phyloP scores from a whole-genome alignment of 2,329 filamentous ascomycete genomes.

The Xylaria arbuscula region DNA sequence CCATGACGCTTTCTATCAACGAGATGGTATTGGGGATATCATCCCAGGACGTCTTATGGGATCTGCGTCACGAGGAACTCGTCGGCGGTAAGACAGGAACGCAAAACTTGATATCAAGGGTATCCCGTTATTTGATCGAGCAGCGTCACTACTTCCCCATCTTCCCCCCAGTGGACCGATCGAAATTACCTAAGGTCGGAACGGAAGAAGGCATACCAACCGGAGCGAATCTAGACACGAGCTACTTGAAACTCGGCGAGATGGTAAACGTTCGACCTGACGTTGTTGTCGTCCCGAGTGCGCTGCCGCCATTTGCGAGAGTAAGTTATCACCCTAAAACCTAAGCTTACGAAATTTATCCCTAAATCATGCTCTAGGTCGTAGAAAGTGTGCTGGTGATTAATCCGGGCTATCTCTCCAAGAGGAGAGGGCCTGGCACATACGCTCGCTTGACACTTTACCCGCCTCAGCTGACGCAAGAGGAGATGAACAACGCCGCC shows the following conservation, averaged over 20 bases:
- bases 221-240: slow-evolving; percentile 83
- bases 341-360: slow-evolving; percentile 29
- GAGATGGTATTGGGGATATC: slow-evolving; percentile 85
- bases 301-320: slow-evolving; percentile 87
- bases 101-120: slow-evolving; percentile 73
- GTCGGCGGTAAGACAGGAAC: slow-evolving; percentile 67
- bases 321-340: slow-evolving; percentile 59
- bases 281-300: slow-evolving; percentile 83
- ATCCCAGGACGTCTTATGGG: slow-evolving; percentile 84
- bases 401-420: slow-evolving; percentile 89
- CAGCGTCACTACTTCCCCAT: slow-evolving; percentile 92
- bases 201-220: slow-evolving; percentile 69
- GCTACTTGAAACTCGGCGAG: slow-evolving; percentile 88
- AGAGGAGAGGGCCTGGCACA: slow-evolving; percentile 84
- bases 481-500: slow-evolving; percentile 65
- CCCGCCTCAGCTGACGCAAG: slow-evolving; percentile 68
- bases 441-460: slow-evolving; percentile 83
- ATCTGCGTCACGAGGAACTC: slow-evolving; percentile 80
- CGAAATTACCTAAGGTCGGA: slow-evolving; percentile 73
- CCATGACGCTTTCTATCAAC: slow-evolving; percentile 89
- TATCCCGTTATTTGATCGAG: slow-evolving; percentile 82
- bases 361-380: slow-evolving; percentile 66
- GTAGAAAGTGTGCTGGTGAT: slow-evolving; percentile 90
- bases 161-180: slow-evolving; percentile 81
- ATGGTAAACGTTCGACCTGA: slow-evolving; percentile 90